Evolutionary conservation across 2,329 filamentous ascomycete genomes (phyloP).

Genomic region (Ceratocystis smalleyi): DNA sequence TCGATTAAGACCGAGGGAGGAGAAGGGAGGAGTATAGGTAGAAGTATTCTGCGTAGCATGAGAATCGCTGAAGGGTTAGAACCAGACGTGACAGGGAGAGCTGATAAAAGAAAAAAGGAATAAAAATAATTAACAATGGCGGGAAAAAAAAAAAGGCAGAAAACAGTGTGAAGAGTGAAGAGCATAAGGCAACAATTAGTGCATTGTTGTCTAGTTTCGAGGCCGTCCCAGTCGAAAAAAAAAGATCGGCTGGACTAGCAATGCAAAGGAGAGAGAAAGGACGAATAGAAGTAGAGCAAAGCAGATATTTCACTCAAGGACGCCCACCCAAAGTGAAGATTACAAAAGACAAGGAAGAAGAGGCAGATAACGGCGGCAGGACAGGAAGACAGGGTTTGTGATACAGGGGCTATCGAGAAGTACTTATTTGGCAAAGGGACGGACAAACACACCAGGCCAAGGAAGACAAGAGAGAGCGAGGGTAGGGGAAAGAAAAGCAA

Average conservation of each 20-base stretch:
- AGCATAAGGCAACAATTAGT: neutral
- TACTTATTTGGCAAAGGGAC: too few species aligned
- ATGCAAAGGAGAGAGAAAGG: constrained; percentile 2
- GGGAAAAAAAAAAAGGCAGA: neutral
- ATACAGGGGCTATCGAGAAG: neutral
- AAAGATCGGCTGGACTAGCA: constrained; percentile 1
- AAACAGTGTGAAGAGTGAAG: neutral
- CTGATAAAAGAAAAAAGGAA: neutral
- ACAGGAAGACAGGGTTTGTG: neutral
- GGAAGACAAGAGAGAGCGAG: neutral
- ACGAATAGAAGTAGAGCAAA: neutral
- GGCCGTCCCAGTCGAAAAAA: neutral
- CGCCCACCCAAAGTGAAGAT: neutral
- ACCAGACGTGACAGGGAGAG: neutral
- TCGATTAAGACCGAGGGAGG: neutral
- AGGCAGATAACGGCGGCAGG: neutral
- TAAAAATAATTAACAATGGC: neutral
- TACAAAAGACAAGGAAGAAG: neutral
- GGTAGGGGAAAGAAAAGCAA: neutral
- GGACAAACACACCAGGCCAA: neutral
- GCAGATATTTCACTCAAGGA: neutral
- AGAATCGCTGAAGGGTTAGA: neutral
- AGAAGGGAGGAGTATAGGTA: neutral
- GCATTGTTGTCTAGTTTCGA: neutral
- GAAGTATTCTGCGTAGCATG: neutral